Conservation (phyloP, 352 stramenopile species). For the Phytophthora quininea region DNA sequence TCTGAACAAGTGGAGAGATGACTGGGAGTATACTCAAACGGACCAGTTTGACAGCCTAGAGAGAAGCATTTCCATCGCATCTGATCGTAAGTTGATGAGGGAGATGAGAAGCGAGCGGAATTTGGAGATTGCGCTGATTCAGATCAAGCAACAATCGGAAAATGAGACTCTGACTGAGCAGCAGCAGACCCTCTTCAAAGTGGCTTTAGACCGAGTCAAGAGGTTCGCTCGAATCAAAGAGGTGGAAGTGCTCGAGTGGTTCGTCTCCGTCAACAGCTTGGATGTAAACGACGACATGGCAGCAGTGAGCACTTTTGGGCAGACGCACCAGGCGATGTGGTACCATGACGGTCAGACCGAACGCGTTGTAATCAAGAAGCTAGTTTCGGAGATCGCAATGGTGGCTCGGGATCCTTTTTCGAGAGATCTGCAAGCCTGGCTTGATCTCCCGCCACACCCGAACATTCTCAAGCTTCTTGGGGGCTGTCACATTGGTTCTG, state of each 20-base stretch:
- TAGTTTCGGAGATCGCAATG: slow-evolving; percentile 28
- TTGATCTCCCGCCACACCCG: not conserved
- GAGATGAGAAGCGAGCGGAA: not conserved
- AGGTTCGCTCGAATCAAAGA: not conserved
- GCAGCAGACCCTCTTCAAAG: not conserved
- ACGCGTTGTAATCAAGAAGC: slow-evolving; percentile 44
- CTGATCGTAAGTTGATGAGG: not conserved
- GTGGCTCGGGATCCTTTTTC: not conserved
- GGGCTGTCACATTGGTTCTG: not conserved
- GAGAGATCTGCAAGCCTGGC: not conserved
- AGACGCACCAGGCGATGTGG: not conserved
- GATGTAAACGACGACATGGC: not conserved
- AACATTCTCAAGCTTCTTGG: slow-evolving; percentile 14
- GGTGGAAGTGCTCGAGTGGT: not conserved
- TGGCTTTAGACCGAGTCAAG: not conserved
- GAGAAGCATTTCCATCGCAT: not conserved
- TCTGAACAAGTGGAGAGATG: not conserved
- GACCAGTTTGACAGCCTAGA: not conserved
- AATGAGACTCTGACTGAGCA: not conserved
- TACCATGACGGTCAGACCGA: slow-evolving; percentile 7
- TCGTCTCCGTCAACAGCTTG: not conserved
- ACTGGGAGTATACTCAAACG: not conserved
- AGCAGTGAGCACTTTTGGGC: not conserved
- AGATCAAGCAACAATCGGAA: not conserved
- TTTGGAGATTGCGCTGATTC: not conserved